A percentile compares a stretch with the other conserved stretches of the same genome.
phyloP scores from a whole-genome alignment of 1,139 yeast species.

The Protomyces pachydermus region DNA sequence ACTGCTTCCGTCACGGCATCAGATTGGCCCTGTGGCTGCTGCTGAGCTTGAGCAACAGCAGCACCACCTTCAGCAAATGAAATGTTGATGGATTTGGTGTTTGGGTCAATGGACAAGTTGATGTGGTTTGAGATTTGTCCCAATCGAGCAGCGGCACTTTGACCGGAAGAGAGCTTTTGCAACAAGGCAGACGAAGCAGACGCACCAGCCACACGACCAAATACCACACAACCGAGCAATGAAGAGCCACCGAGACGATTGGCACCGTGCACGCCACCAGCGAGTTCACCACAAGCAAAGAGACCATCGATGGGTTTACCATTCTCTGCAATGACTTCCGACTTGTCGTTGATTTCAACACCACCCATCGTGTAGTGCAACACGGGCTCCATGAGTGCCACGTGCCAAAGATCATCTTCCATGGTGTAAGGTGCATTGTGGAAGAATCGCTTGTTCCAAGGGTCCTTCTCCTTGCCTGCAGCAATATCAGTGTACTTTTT shows the following conservation, averaged over 20 bases:
- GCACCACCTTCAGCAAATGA: constrained; percentile 1
- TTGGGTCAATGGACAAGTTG: constrained; percentile 6
- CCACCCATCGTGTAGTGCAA: constrained; percentile 89
- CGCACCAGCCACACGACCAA: constrained; percentile 62
- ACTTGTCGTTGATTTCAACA: constrained; percentile 56
- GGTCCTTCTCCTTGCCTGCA: constrained; percentile 44
- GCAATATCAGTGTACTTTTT: constrained; percentile 49
- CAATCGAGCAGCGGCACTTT: constrained; percentile 20
- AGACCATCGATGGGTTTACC: constrained; percentile 51
- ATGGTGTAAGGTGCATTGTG: constrained; percentile 48
- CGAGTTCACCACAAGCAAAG: constrained; percentile 74
- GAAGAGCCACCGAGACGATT: constrained; percentile 75
- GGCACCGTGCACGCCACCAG: constrained; percentile 79
- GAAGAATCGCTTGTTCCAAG: constrained; percentile 51
- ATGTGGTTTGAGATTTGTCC: constrained; percentile 23
- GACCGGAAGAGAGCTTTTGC: constrained; percentile 5
- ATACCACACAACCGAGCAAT: constrained; percentile 73
- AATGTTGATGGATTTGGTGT: not conserved
- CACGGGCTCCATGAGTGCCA: constrained; percentile 63
- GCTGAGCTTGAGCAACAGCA: not conserved
- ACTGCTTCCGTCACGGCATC: constrained; percentile 22
- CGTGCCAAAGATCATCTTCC: constrained; percentile 40
- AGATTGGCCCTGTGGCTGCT: constrained; percentile 2
- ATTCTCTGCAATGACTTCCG: constrained; percentile 50
- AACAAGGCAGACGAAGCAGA: constrained; percentile 16